Base-by-base conservation (phyloP, 179 eudicot species). In the Pouteria campechiana region DNA sequence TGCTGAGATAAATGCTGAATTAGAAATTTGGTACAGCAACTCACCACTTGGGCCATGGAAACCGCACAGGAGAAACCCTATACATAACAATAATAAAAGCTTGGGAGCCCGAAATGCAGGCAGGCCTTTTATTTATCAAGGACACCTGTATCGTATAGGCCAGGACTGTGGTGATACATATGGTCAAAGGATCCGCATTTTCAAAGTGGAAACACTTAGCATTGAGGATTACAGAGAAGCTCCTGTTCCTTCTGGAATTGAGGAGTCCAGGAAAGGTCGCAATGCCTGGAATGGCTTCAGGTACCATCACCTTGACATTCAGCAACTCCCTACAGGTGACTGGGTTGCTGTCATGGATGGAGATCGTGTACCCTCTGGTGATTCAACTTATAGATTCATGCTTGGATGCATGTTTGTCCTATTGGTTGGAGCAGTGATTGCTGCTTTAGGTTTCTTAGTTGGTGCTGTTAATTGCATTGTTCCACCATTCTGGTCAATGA, bases 281-380 rank as follows among this genome's bases (percentile, higher is more conserved):
- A 90, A 90, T 46, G 68, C 82, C 2, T 90, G 98, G 98, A 79
- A 81, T 47, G 98, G 98, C n/a, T 70, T 67, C 33, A 90, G 98
- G n/a, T 45, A 67, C 44, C 94, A 90, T 67, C 96, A 82, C 64
- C 75, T 90, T 17, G 96, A 86, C 44, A 87, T 55, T 12, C 95
- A 79, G 44, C 70, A 56, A 63, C 73, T 90, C 44, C 60, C 93
- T 0, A n/a, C n/a, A n/a, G 85, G 94, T 10, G 60, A 70, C 49
- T 90, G 98, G 98, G 51, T 90, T 18, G 98, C 68, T 37, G 60
- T 90, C 44, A 60, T 77, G 64, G 98, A 90, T 40, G 98, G 94
- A 21, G 98, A 90, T 24, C 67, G 89, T 21, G 87, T 81, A 41
- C 84, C 87, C 4, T 90, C 90, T 0, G 98, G 98, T 3, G 92